Percentiles rank a stretch among this genome's conserved stretches.
phyloP scores from a whole-genome alignment of 768 basidiomycete species.

The Agaricus bisporus region DNA sequence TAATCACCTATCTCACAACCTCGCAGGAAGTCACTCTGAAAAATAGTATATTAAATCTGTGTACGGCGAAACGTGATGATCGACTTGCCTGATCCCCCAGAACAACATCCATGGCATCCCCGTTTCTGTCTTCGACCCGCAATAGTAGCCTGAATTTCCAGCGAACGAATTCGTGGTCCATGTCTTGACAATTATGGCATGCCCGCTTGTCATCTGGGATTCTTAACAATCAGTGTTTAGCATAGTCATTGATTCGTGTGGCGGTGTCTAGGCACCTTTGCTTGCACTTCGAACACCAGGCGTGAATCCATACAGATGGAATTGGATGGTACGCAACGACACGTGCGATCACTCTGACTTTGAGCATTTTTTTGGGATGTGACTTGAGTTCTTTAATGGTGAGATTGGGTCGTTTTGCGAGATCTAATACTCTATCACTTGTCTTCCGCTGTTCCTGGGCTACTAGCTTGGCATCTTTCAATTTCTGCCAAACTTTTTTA shows the following conservation, averaged over 20 bases:
- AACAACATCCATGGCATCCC: slow-evolving; percentile 35
- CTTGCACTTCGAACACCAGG: slow-evolving; percentile 49
- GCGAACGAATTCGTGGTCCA: slow-evolving; percentile 41
- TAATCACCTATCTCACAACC: slow-evolving; percentile 26
- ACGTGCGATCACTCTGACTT: slow-evolving; percentile 41
- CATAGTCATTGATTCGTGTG: too few species aligned
- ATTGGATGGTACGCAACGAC: slow-evolving; percentile 53
- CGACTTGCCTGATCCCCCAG: slow-evolving; percentile 39
- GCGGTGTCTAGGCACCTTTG: slow-evolving; percentile 32
- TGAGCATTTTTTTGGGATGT: slow-evolving; percentile 25
- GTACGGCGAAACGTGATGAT: background rate
- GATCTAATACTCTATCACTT: background rate
- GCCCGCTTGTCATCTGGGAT: slow-evolving; percentile 33
- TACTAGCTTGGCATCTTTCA: background rate
- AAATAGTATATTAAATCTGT: background rate
- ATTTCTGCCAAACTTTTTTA: background rate
- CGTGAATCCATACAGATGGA: slow-evolving; percentile 40
- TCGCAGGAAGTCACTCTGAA: slow-evolving; percentile 37
- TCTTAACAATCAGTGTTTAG: slow-evolving; percentile 24
- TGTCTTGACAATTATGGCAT: slow-evolving; percentile 50
- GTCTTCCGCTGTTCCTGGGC: background rate
- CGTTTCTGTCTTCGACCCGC: slow-evolving; percentile 44
- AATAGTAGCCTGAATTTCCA: slow-evolving; percentile 45
- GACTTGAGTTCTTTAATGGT: slow-evolving; percentile 32
- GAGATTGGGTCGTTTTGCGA: background rate